Evolutionary conservation across 176 grass and related monocot genomes (phyloP), one percentile per base, ranked within the genome.

Genomic region (Bromus sterilis): DNA sequence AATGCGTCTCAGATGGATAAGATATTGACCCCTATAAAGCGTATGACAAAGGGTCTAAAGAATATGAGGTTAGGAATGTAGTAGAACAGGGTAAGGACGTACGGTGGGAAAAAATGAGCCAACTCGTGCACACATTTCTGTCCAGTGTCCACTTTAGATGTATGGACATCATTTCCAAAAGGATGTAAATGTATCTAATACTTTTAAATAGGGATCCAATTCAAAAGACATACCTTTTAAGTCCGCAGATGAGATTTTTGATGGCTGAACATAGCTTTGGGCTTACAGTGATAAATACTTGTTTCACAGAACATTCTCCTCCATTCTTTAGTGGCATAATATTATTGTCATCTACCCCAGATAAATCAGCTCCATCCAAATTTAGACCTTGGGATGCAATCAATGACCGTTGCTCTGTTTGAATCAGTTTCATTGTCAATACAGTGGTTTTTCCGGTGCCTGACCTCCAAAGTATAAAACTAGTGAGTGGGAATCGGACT

Each of bases 391-490:
- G 71, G 42, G 89, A 92, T 55, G 91, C 82, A 86, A 97, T 78
- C 71, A 87, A 84, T 80, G 80, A 89, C 14, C 63, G 84, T 53
- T 91, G 94, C 75, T 90, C 87, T 39, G 77, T 90, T 66, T 89
- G 91, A 81, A 94, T 78, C 66, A 97, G 10, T 77, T 94, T 97
- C 46, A 87, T 94, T 7, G 89, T 94, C 39, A 97, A 65, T 31
- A 97, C 74, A 74, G 94, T 97, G 8, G 94, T 97, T 63, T 97
- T 97, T 28, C 94, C 94, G 3, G 94, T 97, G 39, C 94, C 94
- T 4, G 94, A 97, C 43, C 94, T 80, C 32, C 89, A 91, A 74
- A 97, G 82, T 78, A 97, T 94, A 53, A 97, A 97, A 49, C 78
- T 87, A 84, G 75, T 94, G 39, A 64, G 34, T 7, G 91, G 94